Conservation (phyloP, 2,329 filamentous ascomycete genomes). For the Botrytis byssoidea region DNA sequence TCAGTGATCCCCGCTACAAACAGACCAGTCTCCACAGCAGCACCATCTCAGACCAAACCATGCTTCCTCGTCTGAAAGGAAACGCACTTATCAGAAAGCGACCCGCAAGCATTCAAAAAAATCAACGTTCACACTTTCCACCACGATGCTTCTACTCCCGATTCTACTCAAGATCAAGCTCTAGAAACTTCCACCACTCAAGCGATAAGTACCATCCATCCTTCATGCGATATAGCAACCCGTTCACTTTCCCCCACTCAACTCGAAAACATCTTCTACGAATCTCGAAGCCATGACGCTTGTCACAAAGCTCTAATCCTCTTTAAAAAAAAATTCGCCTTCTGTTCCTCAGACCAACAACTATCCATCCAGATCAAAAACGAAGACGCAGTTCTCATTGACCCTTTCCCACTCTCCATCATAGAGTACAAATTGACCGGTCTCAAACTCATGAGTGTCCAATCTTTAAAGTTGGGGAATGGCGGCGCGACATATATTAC, state of each 20-base stretch:
- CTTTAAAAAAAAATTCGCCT: constrained; percentile 12
- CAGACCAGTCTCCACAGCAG: not conserved
- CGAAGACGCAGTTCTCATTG: not conserved
- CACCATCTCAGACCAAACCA: not conserved
- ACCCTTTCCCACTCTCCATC: not conserved
- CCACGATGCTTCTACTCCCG: not conserved
- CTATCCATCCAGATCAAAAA: constrained; percentile 7
- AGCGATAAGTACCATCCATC: not conserved
- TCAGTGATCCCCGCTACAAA: constrained; percentile 11
- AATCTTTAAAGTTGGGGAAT: not conserved
- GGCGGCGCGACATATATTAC: not conserved
- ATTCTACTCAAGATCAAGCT: not conserved
- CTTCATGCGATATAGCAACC: not conserved
- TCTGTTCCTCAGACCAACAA: constrained; percentile 17
- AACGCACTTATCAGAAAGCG: not conserved
- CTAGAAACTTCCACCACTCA: no score
- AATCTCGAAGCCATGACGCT: constrained; percentile 15
- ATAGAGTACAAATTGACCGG: not conserved
- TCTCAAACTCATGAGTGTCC: not conserved
- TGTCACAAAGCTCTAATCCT: constrained; percentile 19
- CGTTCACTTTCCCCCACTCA: not conserved
- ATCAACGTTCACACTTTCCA: not conserved
- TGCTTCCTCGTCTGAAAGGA: not conserved
- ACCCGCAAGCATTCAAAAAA: not conserved
- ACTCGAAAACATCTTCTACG: constrained; percentile 17